Evolutionary conservation across 2,329 filamentous ascomycete species (phyloP), one percentile per base, ranked within the genome.

Genomic region (Aureobasidium lini): DNA sequence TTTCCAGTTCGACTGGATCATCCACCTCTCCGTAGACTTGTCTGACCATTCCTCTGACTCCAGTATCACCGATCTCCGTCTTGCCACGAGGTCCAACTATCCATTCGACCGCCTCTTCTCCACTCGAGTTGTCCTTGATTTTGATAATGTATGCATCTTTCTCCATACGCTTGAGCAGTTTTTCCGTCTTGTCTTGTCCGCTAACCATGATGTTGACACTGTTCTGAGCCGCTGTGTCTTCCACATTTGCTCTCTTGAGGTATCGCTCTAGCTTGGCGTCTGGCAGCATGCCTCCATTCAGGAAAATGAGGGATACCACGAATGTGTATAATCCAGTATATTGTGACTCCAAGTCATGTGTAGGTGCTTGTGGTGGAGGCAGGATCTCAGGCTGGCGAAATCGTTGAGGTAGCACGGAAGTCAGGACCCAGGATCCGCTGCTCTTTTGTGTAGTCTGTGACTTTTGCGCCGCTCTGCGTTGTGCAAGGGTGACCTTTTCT

Each of bases 131-230:
- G 65, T 96, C 91, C 18, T 85, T 81, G 52, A 86, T 81, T 64
- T 84, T 88, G 37, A 91, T 79, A 2, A 99, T 76, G 69, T 99
- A 99, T 0, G 88, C 89, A 57, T 97, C 91, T 64, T 82, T 86
- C 64, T 86, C 81, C 77, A 97, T 86, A 54, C 83, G 82, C 65
- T 86, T 83, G 11, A 97, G 75, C 3, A 93, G 76, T 56, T 84
- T 79, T 6, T 95, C 88, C 1, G 89, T 95, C 67, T 84, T 88
- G 44, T 89, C 87, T n/a, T 23, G 29, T 39, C 54, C 54, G 34
- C 43, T 57, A 15, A 8, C 31, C 54, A 57, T 48, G 43, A 57
- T 48, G 42, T 48, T 57, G 36, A 66, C 65, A 3, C 65, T 65
- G 40, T 40, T 59, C 11, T 60, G 61, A 4, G 60, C 61, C 6